Percentiles rank a stretch among this genome's conserved stretches.
Evolutionary conservation across 495 filamentous ascomycete species (phyloP).

Genomic region (Penicillium argentinense): DNA sequence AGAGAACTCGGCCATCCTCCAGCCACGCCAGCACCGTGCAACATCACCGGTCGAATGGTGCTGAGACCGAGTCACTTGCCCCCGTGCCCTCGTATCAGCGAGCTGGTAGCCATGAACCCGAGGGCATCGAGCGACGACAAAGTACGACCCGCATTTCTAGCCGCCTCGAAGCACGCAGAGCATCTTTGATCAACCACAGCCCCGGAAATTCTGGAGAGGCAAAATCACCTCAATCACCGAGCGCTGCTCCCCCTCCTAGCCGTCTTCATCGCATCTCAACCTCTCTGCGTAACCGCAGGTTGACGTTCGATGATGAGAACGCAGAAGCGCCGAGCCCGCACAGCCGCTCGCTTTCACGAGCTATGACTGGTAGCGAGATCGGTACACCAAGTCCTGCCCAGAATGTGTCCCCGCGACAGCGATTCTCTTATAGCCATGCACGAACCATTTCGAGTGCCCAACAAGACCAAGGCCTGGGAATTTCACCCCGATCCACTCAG

Average conservation of each 20-base stretch:
- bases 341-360: slow-evolving; percentile 37
- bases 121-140: slow-evolving; percentile 33
- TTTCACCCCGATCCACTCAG: slow-evolving; percentile 24
- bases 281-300: slow-evolving; percentile 36
- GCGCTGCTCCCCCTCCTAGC: slow-evolving; percentile 28
- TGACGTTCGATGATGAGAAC: slow-evolving; percentile 34
- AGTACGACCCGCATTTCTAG: slow-evolving; percentile 64
- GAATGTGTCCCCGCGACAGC: slow-evolving; percentile 34
- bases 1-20: slow-evolving; percentile 24
- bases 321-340: slow-evolving; percentile 21
- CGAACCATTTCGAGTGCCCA: slow-evolving; percentile 23
- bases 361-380: slow-evolving; percentile 42
- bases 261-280: slow-evolving; percentile 41
- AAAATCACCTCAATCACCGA: slow-evolving; percentile 29
- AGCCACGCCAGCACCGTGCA: slow-evolving; percentile 26
- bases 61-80: slow-evolving; percentile 32
- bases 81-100: slow-evolving; percentile 35
- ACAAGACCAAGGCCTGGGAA: slow-evolving; percentile 23
- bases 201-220: slow-evolving; percentile 17
- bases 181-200: slow-evolving; percentile 55
- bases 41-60: slow-evolving; percentile 26
- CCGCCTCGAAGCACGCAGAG: slow-evolving; percentile 71
- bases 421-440: slow-evolving; percentile 45
- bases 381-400: slow-evolving; percentile 29
- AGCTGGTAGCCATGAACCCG: slow-evolving; percentile 45